phyloP scores from a whole-genome alignment of 2,329 filamentous ascomycete species.

The Microsporum audouinii region DNA sequence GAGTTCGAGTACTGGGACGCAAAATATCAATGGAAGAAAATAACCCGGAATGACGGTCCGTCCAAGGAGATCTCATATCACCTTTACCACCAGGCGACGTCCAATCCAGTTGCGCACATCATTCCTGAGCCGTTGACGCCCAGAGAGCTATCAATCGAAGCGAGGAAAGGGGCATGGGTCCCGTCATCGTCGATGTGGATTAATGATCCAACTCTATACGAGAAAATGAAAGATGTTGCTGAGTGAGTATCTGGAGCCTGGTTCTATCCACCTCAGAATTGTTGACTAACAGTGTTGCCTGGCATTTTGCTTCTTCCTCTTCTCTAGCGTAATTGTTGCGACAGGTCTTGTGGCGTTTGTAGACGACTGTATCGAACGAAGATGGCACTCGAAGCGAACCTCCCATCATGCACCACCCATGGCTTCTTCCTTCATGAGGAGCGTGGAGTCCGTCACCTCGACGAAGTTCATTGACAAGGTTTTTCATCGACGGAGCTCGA shows the following conservation, averaged over 20 bases:
- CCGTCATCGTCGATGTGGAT: slow-evolving; percentile 88
- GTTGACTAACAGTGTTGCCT: neutral
- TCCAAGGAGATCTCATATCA: slow-evolving; percentile 63
- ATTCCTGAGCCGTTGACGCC: slow-evolving; percentile 66
- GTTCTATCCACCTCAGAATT: neutral
- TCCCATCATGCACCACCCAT: slow-evolving; percentile 44
- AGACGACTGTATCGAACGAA: slow-evolving; percentile 78
- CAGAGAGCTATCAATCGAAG: slow-evolving; percentile 59
- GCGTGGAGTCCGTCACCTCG: slow-evolving; percentile 52
- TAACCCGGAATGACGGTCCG: slow-evolving; percentile 54
- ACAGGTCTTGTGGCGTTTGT: slow-evolving; percentile 82
- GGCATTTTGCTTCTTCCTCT: slow-evolving; percentile 3
- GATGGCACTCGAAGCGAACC: slow-evolving; percentile 50
- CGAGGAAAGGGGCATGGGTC: slow-evolving; percentile 73
- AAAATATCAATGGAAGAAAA: slow-evolving; percentile 71
- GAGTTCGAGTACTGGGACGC: slow-evolving; percentile 92
- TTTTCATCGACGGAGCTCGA: slow-evolving; percentile 43
- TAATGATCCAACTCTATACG: slow-evolving; percentile 58
- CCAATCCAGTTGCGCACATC: slow-evolving; percentile 66
- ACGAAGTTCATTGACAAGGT: slow-evolving; percentile 53
- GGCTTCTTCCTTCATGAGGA: slow-evolving; percentile 41
- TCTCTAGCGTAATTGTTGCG: slow-evolving; percentile 64
- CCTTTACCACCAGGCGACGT: slow-evolving; percentile 56
- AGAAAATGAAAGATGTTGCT: slow-evolving; percentile 64
- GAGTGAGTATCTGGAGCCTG: slow-evolving; percentile 54